Evolutionary conservation across 2,329 filamentous ascomycete genomes (phyloP).

Genomic region (Neoscytalidium dimidiatum): DNA sequence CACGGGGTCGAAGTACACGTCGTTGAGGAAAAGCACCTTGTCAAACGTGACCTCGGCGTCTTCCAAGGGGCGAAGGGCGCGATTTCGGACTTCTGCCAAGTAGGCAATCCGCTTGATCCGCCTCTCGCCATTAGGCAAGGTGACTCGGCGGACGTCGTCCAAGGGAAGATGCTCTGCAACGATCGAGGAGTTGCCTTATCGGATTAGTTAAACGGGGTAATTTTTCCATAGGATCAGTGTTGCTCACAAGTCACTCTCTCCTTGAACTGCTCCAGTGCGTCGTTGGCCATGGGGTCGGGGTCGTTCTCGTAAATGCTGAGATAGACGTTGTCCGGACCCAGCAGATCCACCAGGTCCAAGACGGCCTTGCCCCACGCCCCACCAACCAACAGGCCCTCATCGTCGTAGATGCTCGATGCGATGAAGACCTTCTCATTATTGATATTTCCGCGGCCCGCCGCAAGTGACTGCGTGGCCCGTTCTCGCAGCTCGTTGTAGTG

Average conservation of each 20-base stretch:
- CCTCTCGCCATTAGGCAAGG: slow-evolving; percentile 61
- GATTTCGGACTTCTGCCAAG: slow-evolving; percentile 72
- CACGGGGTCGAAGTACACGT: slow-evolving; percentile 63
- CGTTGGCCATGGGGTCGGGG: slow-evolving; percentile 57
- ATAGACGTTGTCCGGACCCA: slow-evolving; percentile 69
- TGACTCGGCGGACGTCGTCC: slow-evolving; percentile 59
- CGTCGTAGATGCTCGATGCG: slow-evolving; percentile 69
- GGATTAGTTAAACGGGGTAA: not conserved
- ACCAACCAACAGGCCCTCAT: slow-evolving; percentile 58
- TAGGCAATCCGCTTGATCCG: slow-evolving; percentile 74
- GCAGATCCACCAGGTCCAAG: slow-evolving; percentile 62
- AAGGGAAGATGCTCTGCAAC: slow-evolving; percentile 62
- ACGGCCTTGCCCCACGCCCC: slow-evolving; percentile 67
- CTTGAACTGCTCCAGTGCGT: slow-evolving; percentile 57
- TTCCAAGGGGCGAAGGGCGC: slow-evolving; percentile 65
- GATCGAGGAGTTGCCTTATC: slow-evolving; percentile 50
- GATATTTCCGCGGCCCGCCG: slow-evolving; percentile 50
- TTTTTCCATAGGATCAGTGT: not conserved
- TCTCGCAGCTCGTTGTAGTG: slow-evolving; percentile 52
- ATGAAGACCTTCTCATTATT: slow-evolving; percentile 71
- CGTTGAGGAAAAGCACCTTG: slow-evolving; percentile 65
- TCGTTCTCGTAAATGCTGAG: slow-evolving; percentile 76
- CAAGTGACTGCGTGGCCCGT: slow-evolving; percentile 28
- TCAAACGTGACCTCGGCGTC: slow-evolving; percentile 58
- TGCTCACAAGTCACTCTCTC: slow-evolving; percentile 48